These are phyloP conservation scores for Colletotrichum ledebouriae DNA, from an alignment of 2,329 filamentous ascomycete species.

Conservation along the genomic window DNA sequence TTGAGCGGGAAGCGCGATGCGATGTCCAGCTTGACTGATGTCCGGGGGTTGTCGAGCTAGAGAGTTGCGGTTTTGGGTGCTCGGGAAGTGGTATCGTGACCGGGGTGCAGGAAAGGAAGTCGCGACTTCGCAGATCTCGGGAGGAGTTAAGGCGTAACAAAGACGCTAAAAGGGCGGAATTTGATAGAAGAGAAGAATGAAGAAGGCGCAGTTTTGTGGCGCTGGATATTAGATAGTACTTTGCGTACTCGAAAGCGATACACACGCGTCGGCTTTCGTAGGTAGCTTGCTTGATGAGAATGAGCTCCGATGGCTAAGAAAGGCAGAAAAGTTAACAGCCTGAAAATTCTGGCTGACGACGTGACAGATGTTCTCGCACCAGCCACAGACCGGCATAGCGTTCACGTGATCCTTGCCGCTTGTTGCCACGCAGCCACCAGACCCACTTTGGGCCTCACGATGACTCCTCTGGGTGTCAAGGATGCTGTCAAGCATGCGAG, in stretches of 20 bases:
- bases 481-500: conserved; percentile 17
- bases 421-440: conserved; percentile 23
- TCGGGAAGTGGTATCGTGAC: conserved; percentile 31
- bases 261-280: conserved; percentile 29
- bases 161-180: conserved; percentile 7
- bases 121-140: conserved; percentile 20
- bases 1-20: conserved; percentile 43
- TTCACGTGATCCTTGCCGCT: conserved; percentile 26
- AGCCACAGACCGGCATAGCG: conserved; percentile 32
- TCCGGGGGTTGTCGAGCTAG: conserved; percentile 17
- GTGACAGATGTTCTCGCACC: conserved; percentile 9
- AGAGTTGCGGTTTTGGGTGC: conserved; percentile 8
- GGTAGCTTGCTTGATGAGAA: conserved; percentile 10
- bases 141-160: conserved; percentile 1
- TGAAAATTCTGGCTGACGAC: conserved; percentile 39
- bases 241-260: conserved; percentile 33
- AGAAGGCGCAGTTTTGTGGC: conserved; percentile 12
- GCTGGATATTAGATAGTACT: conserved; percentile 28
- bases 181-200: conserved; percentile 8
- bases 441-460: conserved; percentile 17
- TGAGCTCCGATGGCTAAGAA: conserved; percentile 32
- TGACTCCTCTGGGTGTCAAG: conserved; percentile 13
- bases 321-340: conserved; percentile 38
- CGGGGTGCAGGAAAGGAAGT: conserved; percentile 6
- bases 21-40: conserved; percentile 43